Base-by-base conservation (phyloP, 2,329 filamentous ascomycete genomes). In the Colletotrichum sublineola region DNA sequence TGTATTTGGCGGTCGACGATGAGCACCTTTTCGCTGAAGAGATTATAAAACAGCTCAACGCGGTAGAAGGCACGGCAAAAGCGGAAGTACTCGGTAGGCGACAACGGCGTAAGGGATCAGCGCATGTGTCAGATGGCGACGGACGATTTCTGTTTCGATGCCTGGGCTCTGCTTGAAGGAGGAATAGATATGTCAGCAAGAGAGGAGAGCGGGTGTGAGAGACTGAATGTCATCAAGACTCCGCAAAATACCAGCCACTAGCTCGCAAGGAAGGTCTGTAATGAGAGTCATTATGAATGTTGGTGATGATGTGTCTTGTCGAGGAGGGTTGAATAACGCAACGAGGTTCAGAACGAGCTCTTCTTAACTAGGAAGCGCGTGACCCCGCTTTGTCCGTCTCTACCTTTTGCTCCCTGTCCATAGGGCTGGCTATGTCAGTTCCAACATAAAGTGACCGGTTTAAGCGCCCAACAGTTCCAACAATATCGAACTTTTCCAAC, bases 181-280 rank as follows among this genome's bases (percentile, higher is more conserved):
- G n/a, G 36, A 52, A 24, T 36, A 61, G n/a, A 61, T 61, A 3
- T 61, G 64, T 24, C 55, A 44, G 20, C 55, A 67, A 36, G 55
- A 29, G 24, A 61, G 56, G 2, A 67, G 36, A 44, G 5, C 46
- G 1, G 46, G 18, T 0, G 36, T 24, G 24, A 63, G 46, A 1
- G 57, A 56, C 3, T 9, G 29, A 5, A 68, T 1, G 20, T 63
- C 48, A 8, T 55, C 38, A 18, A 68, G 44, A 18, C 1, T 38
- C 0, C 38, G 14, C 8, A 63, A 11, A 2, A 68, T 55, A 5
- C 14, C 46, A 38, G 48, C 65, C 11, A 56, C 40, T 3, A 68
- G 4, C 1, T 63, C 57, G 24, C 38, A 63, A 11, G 48, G 65
- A 5, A 68, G 31, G 0, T 63, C 57, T 20, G 57, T n/a, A 0